These are phyloP conservation scores for Novymonas esmeraldas DNA, from an alignment of 208 protist genomes.

Conservation along the genomic window DNA sequence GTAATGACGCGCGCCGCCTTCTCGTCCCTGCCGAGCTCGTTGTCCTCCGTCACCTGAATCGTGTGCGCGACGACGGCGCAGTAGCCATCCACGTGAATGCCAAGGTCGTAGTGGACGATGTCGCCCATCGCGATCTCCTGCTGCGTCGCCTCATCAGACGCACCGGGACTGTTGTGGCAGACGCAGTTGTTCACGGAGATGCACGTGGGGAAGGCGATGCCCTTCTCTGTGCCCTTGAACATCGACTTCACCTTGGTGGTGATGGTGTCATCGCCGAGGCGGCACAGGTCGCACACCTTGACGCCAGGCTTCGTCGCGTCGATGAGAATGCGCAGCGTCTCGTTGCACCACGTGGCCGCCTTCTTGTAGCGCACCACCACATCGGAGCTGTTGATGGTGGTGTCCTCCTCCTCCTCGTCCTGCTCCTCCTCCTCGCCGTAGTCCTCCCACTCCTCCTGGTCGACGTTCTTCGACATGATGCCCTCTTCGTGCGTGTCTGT, in stretches of 20 bases:
- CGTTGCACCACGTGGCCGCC: slow-evolving; percentile 95
- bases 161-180: slow-evolving; percentile 97
- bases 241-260: slow-evolving; percentile 87
- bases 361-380: slow-evolving; percentile 98
- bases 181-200: slow-evolving; percentile 98
- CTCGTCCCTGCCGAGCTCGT: slow-evolving; percentile 81
- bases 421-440: slow-evolving; percentile 57
- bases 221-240: slow-evolving; percentile 96
- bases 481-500: slow-evolving; percentile 4
- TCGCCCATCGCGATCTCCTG: slow-evolving; percentile 92
- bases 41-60: slow-evolving; percentile 90
- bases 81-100: slow-evolving; percentile 98
- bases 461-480: slow-evolving; percentile 74
- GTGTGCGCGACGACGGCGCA: slow-evolving; percentile 97
- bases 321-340: slow-evolving; percentile 91
- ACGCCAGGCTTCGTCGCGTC: slow-evolving; percentile 84
- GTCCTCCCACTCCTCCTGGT: slow-evolving; percentile 80
- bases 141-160: slow-evolving; percentile 73
- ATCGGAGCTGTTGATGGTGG: slow-evolving; percentile 94
- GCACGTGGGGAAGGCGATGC: slow-evolving; percentile 99
- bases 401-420: slow-evolving; percentile 93
- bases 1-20: slow-evolving; percentile 94
- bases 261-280: slow-evolving; percentile 89
- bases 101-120: slow-evolving; percentile 99
- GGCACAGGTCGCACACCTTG: slow-evolving; percentile 87